phyloP scores from a whole-genome alignment of 495 filamentous ascomycete species.

The Eremomyces bilateralis region DNA sequence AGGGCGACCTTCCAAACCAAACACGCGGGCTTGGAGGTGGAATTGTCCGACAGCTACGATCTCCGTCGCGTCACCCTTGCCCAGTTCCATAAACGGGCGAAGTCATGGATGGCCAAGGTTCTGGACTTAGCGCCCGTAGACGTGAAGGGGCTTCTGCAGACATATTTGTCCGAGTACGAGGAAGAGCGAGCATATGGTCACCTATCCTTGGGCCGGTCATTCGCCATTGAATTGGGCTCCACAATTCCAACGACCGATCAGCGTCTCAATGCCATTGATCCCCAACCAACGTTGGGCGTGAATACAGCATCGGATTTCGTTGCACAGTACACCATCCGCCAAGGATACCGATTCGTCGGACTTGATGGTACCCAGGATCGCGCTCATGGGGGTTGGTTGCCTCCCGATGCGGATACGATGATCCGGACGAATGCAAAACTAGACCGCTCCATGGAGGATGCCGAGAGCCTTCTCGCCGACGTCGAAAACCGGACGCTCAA shows the following conservation, averaged over 20 bases:
- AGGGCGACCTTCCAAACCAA: slow-evolving; percentile 55
- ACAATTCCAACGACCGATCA: slow-evolving; percentile 76
- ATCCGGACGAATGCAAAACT: slow-evolving; percentile 18
- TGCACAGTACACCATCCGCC: slow-evolving; percentile 89
- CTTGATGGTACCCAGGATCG: slow-evolving; percentile 43
- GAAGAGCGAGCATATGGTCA: slow-evolving; percentile 74
- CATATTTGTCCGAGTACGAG: slow-evolving; percentile 83
- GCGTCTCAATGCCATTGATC: slow-evolving; percentile 53
- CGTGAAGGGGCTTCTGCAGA: slow-evolving; percentile 72
- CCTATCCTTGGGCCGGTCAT: slow-evolving; percentile 81
- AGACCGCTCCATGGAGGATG: slow-evolving; percentile 21
- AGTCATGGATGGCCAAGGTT: slow-evolving; percentile 51
- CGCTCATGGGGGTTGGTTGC: slow-evolving; percentile 24
- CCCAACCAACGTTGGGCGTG: slow-evolving; percentile 42
- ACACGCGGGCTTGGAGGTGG: slow-evolving; percentile 54
- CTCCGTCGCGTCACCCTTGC: slow-evolving; percentile 59
- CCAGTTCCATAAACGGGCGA: slow-evolving; percentile 55
- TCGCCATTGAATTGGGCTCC: slow-evolving; percentile 81
- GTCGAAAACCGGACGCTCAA: slow-evolving; percentile 45
- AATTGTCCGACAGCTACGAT: slow-evolving; percentile 73
- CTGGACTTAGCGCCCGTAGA: slow-evolving; percentile 81
- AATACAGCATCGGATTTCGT: slow-evolving; percentile 91
- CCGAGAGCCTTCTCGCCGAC: slow-evolving; percentile 32
- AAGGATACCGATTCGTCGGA: slow-evolving; percentile 72
- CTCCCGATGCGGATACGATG: not conserved